These are phyloP conservation scores for Cladophialophora yegresii DNA, from an alignment of 2,329 filamentous ascomycete species.

Conservation along the genomic window DNA sequence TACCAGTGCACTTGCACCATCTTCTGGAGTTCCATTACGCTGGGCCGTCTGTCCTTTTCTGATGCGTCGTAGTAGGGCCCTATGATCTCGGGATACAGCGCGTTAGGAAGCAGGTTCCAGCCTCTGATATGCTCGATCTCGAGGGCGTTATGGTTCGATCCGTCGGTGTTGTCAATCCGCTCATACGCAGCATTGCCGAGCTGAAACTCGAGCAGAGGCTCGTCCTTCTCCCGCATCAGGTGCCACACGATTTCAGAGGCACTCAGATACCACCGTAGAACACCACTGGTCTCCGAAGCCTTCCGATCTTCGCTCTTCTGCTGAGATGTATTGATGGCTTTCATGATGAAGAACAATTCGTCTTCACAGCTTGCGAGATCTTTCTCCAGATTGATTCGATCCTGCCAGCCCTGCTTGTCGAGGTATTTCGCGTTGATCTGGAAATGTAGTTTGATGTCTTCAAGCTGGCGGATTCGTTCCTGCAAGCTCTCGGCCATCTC, in stretches of 20 bases:
- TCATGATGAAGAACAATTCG: constrained; percentile 99
- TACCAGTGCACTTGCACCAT: constrained; percentile 97
- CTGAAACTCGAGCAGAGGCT: constrained; percentile 90
- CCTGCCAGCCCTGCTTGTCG: constrained; percentile 87
- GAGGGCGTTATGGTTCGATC: constrained; percentile 90
- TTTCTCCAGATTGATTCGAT: constrained; percentile 82
- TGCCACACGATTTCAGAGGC: constrained; percentile 97
- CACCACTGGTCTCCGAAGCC: constrained; percentile 70
- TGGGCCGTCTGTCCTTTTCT: constrained; percentile 48
- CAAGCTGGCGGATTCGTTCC: constrained; percentile 86
- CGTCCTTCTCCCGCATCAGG: constrained; percentile 80
- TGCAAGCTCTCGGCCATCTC: constrained; percentile 91
- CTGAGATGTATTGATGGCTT: constrained; percentile 96
- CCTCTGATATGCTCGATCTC: constrained; percentile 86
- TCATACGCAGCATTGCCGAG: constrained; percentile 89
- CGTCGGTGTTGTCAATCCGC: constrained; percentile 93
- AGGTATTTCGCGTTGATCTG: constrained; percentile 86
- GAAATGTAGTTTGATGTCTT: constrained; percentile 96
- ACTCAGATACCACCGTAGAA: constrained; percentile 90
- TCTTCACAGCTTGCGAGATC: constrained; percentile 90
- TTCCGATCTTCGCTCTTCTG: constrained; percentile 73
- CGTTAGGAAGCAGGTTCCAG: constrained; percentile 84
- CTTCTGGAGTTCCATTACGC: constrained; percentile 47
- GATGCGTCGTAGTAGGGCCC: constrained; percentile 75
- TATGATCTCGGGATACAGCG: constrained; percentile 94